These are phyloP conservation scores for Xylaria sp. DNA, from an alignment of 2,329 filamentous ascomycete species.

Conservation along the genomic window DNA sequence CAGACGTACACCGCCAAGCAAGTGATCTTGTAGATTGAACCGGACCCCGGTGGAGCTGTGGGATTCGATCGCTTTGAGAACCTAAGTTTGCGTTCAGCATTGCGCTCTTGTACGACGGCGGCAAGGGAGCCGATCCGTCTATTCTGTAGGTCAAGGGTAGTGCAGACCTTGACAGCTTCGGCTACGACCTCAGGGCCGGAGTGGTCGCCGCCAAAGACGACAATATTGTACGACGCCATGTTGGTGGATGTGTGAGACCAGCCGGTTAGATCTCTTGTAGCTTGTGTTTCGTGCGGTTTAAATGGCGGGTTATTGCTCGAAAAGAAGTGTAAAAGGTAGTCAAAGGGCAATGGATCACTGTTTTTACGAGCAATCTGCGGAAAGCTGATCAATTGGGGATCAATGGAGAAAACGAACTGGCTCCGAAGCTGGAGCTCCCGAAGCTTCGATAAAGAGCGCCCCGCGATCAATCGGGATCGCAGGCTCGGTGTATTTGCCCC, in stretches of 20 bases:
- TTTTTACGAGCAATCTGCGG: background rate
- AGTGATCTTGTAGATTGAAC: constrained; percentile 91
- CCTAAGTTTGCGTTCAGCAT: constrained; percentile 57
- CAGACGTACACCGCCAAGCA: constrained; percentile 77
- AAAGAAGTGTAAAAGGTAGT: background rate
- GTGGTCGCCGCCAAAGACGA: constrained; percentile 86
- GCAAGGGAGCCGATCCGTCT: too few relatives aligned
- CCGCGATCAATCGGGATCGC: constrained; percentile 28
- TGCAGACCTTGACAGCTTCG: constrained; percentile 82
- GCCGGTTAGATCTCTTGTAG: background rate
- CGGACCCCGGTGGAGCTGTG: constrained; percentile 73
- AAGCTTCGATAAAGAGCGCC: constrained; percentile 28
- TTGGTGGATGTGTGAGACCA: constrained; percentile 39
- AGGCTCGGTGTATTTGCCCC: constrained; percentile 37
- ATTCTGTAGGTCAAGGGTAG: too few relatives aligned
- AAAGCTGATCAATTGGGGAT: constrained; percentile 1
- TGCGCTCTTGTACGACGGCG: background rate
- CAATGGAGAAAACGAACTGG: constrained; percentile 7
- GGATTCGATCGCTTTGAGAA: constrained; percentile 82
- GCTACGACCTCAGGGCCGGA: constrained; percentile 87
- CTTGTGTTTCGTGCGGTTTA: background rate
- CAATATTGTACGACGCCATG: constrained; percentile 80
- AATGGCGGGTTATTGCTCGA: background rate
- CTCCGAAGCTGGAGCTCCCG: constrained; percentile 26
- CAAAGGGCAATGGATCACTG: background rate